Evolutionary conservation across 352 stramenopile genomes (phyloP).

Genomic region (Globisporangium acanthophoron): DNA sequence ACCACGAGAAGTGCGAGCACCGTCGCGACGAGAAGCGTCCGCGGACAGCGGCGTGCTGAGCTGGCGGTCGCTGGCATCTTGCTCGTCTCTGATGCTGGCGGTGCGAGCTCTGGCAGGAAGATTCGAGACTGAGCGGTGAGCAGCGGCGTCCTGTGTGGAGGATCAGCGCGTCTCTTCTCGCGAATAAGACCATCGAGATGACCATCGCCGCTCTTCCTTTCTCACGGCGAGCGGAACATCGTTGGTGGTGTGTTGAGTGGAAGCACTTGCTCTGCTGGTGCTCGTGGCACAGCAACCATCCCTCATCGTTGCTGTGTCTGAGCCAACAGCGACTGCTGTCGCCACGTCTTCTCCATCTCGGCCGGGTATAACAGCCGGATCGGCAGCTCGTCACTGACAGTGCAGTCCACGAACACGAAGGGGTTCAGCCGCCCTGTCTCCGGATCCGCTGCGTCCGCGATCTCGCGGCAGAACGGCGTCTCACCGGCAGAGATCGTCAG

Average conservation of each 20-base stretch:
- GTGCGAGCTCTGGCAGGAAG: not conserved
- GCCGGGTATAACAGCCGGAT: not conserved
- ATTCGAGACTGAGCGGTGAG: not conserved
- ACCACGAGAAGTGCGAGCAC: not conserved
- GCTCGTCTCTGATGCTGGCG: not conserved
- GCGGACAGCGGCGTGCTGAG: not conserved
- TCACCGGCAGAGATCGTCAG: conserved; percentile 3
- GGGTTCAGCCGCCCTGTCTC: not conserved
- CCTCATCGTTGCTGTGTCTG: not conserved
- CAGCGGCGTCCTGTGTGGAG: not conserved
- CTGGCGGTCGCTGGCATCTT: not conserved
- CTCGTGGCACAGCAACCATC: no score
- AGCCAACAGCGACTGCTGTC: not conserved
- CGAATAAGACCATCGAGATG: not conserved
- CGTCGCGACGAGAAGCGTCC: not conserved
- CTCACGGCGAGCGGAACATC: no score
- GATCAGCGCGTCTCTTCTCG: not conserved
- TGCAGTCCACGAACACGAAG: not conserved
- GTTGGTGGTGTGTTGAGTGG: no score
- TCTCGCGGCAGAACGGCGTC: conserved; percentile 2
- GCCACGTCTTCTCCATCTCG: not conserved
- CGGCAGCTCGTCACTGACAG: not conserved
- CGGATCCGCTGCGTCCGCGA: not conserved
- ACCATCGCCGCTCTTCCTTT: no score
- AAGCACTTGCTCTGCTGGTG: no score